phyloP scores from a whole-genome alignment of 1,284 basidiomycete species.

The Ustilago bromivora region DNA sequence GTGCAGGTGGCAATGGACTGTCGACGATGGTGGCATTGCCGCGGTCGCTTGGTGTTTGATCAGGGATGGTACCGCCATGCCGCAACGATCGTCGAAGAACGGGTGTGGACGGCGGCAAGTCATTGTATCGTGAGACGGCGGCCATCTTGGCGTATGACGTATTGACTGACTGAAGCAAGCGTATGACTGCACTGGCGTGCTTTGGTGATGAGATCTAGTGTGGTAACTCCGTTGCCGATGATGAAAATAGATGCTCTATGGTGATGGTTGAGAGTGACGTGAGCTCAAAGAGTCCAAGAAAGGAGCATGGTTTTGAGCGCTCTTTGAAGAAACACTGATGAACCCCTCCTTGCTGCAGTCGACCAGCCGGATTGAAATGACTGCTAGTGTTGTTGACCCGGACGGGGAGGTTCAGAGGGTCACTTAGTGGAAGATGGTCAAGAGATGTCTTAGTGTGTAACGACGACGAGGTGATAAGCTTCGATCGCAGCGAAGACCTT shows the following conservation, averaged over 20 bases:
- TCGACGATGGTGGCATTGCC: constrained; percentile 48
- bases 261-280: neutral
- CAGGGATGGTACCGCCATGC: constrained; percentile 21
- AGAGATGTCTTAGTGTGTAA: constrained; percentile 4
- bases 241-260: neutral
- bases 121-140: constrained; percentile 34
- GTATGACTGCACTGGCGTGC: neutral
- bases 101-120: constrained; percentile 39
- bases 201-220: neutral
- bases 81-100: constrained; percentile 38
- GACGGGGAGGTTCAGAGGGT: neutral
- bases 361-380: neutral
- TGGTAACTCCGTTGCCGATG: neutral
- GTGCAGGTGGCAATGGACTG: constrained; percentile 47
- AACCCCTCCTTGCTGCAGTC: neutral
- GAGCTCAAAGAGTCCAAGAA: constrained; percentile 6
- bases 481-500: neutral
- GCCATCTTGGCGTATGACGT: constrained; percentile 26
- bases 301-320: constrained; percentile 28
- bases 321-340: neutral
- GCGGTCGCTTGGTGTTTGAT: constrained; percentile 42
- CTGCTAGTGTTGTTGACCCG: neutral
- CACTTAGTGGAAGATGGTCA: neutral
- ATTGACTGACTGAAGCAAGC: neutral
- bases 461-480: neutral